phyloP scores from a whole-genome alignment of 2,329 filamentous ascomycete genomes.

The Fusarium sp. region DNA sequence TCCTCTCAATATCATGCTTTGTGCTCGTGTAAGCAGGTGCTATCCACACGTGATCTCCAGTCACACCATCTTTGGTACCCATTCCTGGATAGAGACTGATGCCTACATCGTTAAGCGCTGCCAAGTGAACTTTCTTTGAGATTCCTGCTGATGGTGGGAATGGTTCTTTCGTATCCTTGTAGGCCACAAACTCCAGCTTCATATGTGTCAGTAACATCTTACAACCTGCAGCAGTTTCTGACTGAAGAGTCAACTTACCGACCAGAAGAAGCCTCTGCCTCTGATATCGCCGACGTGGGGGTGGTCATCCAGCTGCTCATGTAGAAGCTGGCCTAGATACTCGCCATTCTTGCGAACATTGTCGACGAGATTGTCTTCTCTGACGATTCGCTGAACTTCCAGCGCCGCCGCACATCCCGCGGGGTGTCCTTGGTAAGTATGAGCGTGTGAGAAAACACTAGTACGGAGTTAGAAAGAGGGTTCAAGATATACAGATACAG shows the following conservation, averaged over 20 bases:
- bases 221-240: not conserved
- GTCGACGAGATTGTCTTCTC: not conserved
- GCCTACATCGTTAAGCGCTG: not conserved
- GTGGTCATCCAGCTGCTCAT: not conserved
- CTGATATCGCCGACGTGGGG: not conserved
- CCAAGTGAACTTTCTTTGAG: not conserved
- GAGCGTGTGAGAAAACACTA: not conserved
- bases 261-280: constrained; percentile 1
- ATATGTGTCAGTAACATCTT: not conserved
- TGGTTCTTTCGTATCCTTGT: not conserved
- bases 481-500: not conserved
- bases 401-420: not conserved
- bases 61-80: not conserved
- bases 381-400: not conserved
- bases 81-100: not conserved
- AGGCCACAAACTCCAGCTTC: not conserved
- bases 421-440: not conserved
- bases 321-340: not conserved
- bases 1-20: not conserved
- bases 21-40: not conserved
- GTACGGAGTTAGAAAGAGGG: not conserved
- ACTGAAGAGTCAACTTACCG: not conserved
- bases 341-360: not conserved
- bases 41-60: not conserved
- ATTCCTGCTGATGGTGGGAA: not conserved